A percentile compares a stretch with the other conserved stretches of the same genome.
phyloP scores from a whole-genome alignment of 2,329 filamentous ascomycete genomes.

The Colletotrichum paranaense region DNA sequence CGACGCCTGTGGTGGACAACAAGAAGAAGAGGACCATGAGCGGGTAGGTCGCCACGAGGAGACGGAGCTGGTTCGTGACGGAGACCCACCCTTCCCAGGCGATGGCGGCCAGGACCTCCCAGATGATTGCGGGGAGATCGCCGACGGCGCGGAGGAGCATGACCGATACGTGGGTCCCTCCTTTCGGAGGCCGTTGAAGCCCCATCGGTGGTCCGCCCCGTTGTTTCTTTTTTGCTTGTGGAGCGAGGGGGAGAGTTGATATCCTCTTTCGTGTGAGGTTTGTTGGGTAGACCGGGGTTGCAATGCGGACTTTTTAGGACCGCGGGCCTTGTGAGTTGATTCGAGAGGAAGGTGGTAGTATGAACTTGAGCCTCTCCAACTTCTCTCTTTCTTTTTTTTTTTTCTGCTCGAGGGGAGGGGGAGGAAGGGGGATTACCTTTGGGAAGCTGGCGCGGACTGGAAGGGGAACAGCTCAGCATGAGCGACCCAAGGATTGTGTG shows the following conservation, averaged over 20 bases:
- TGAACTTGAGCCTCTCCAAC: background rate
- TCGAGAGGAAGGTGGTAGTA: background rate
- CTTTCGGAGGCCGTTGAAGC: conserved; percentile 2
- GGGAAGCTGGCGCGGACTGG: background rate
- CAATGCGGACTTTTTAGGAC: background rate
- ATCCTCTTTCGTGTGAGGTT: too few species aligned
- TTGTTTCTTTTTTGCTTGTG: background rate
- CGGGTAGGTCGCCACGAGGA: conserved; percentile 30
- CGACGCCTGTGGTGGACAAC: background rate
- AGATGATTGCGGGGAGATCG: conserved; percentile 24
- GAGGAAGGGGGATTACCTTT: background rate
- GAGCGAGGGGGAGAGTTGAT: too few species aligned
- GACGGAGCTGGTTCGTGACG: conserved; percentile 31
- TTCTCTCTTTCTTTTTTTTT: background rate
- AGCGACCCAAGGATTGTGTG: conserved; percentile 12
- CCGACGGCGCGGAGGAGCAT: conserved; percentile 29
- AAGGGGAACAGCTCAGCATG: conserved; percentile 18
- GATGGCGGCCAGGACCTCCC: conserved; percentile 31
- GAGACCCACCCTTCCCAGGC: conserved; percentile 22
- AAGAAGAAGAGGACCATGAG: conserved; percentile 30
- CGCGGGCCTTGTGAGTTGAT: background rate
- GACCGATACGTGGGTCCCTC: conserved; percentile 23
- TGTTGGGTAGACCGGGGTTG: too few species aligned
- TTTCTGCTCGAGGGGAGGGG: background rate
- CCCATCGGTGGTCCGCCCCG: conserved; percentile 11